A percentile compares a stretch with the other conserved stretches of the same genome.
Conservation (phyloP, 306 rosid genomes). For the Ammopiptanthus mongolicus region DNA sequence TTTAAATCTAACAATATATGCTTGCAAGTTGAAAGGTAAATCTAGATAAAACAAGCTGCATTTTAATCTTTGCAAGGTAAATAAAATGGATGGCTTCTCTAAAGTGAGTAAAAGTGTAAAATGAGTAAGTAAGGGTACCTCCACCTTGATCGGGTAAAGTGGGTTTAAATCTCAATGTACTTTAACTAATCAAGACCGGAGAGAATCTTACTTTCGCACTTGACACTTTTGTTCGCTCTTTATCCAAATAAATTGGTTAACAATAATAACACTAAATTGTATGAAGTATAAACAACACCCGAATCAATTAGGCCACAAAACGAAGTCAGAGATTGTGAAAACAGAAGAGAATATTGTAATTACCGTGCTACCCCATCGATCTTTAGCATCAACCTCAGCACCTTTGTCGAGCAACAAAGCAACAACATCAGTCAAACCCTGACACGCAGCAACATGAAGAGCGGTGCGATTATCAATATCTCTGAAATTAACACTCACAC, state of each 20-base stretch:
- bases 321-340: background rate
- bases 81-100: too few relatives aligned
- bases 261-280: background rate
- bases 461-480: conserved; percentile 84
- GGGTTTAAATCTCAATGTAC: too few relatives aligned
- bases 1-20: too few relatives aligned
- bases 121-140: too few relatives aligned
- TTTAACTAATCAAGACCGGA: too few relatives aligned
- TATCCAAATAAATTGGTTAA: background rate
- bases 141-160: too few relatives aligned
- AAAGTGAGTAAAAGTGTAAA: too few relatives aligned
- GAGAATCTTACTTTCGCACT: too few relatives aligned
- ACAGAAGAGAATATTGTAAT: background rate
- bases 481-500: conserved; percentile 63
- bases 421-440: conserved; percentile 66
- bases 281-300: background rate
- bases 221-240: too few relatives aligned
- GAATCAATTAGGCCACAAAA: background rate
- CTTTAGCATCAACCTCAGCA: conserved; percentile 65
- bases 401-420: conserved; percentile 66
- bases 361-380: conserved; percentile 99
- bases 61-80: too few relatives aligned
- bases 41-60: too few relatives aligned
- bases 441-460: conserved; percentile 87
- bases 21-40: too few relatives aligned